Conservation (phyloP, 2,329 filamentous ascomycete species). For the Colletotrichum graminicola region DNA sequence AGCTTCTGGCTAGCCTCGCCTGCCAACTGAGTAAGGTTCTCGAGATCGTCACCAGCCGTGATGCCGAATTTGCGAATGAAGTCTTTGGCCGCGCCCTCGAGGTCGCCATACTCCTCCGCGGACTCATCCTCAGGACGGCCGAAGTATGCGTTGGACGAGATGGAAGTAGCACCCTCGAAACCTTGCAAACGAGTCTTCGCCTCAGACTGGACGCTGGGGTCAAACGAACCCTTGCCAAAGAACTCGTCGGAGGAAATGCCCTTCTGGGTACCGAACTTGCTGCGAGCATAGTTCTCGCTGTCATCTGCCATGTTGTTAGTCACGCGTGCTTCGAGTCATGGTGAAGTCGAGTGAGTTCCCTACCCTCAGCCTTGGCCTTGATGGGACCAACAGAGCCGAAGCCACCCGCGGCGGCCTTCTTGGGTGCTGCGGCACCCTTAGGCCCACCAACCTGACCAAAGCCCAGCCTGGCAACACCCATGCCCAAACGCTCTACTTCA, state of each 20-base stretch:
- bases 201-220: conserved; percentile 83
- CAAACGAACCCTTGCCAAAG: conserved; percentile 91
- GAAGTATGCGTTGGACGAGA: conserved; percentile 98
- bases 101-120: conserved; percentile 85
- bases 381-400: conserved; percentile 88
- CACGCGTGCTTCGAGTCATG: neutral
- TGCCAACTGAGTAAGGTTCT: conserved; percentile 85
- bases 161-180: conserved; percentile 91
- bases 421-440: conserved; percentile 72
- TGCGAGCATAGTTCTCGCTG: conserved; percentile 83
- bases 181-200: conserved; percentile 89
- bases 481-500: conserved; percentile 89
- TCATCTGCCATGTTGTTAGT: conserved; percentile 65
- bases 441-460: conserved; percentile 85
- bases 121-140: conserved; percentile 89
- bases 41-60: conserved; percentile 94
- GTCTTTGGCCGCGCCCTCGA: conserved; percentile 95
- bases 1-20: conserved; percentile 88
- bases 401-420: conserved; percentile 76
- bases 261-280: conserved; percentile 93
- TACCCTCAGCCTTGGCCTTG: conserved; percentile 78
- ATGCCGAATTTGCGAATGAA: conserved; percentile 96
- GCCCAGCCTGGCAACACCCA: conserved; percentile 86
- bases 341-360: conserved; percentile 43
- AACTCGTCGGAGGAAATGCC: conserved; percentile 98